Conservation (phyloP, 257 asterid species). For the Solanum gracilifrons region DNA sequence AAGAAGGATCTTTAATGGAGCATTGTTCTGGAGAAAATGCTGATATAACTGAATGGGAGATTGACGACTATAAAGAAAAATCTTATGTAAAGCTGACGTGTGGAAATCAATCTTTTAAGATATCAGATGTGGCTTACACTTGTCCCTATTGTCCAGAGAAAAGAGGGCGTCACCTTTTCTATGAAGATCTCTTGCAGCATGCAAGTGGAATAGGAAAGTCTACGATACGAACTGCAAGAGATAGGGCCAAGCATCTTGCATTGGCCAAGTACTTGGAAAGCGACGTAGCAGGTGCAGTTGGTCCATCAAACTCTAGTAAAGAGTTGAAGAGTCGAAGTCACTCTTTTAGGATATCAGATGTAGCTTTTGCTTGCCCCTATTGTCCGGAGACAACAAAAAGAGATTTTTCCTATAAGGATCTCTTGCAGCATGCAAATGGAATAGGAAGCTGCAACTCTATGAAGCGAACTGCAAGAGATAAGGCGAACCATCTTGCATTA, state of each 20-base stretch:
- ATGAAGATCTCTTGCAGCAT: conserved; percentile 64
- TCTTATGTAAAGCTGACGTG: conserved; percentile 33
- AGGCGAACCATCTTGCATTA: conserved; percentile 67
- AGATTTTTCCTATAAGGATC: conserved; percentile 43
- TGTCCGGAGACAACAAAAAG: conserved; percentile 58
- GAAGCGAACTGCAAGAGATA: conserved; percentile 51
- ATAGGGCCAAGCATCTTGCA: conserved; percentile 63
- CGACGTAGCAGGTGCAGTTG: conserved; percentile 24
- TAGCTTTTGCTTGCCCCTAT: conserved; percentile 59
- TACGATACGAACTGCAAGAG: conserved; percentile 36
- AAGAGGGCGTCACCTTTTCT: conserved; percentile 33
- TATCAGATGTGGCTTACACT: conserved; percentile 39
- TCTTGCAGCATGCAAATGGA: conserved; percentile 67
- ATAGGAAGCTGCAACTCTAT: conserved; percentile 41
- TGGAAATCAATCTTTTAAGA: conserved; percentile 41
- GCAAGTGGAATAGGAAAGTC: conserved; percentile 51
- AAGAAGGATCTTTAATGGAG: conserved; percentile 9
- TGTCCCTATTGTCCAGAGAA: conserved; percentile 76
- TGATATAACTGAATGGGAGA: conserved; percentile 22
- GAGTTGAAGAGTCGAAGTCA: conserved; percentile 48
- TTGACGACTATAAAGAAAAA: conserved; percentile 18
- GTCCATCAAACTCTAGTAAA: conserved; percentile 29
- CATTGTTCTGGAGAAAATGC: conserved; percentile 22
- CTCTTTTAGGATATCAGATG: conserved; percentile 39
- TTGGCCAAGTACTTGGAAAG: conserved; percentile 58